phyloP scores from a whole-genome alignment of 2,329 filamentous ascomycete genomes.

The Fusarium lyarnte region DNA sequence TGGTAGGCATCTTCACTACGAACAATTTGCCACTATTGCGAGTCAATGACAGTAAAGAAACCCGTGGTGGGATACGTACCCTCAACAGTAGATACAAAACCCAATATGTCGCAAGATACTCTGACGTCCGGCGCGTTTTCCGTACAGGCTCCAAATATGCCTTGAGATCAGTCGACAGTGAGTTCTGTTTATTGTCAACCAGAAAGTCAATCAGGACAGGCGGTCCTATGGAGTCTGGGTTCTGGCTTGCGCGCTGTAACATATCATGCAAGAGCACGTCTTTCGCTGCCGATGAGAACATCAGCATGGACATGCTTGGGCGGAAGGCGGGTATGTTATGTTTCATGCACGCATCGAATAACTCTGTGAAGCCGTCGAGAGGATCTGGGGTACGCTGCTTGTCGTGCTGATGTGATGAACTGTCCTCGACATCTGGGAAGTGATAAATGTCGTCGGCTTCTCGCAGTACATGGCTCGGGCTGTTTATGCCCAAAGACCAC shows the following conservation, averaged over 20 bases:
- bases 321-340: not conserved
- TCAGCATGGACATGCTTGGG: not conserved
- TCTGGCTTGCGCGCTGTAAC: not conserved
- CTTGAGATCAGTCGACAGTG: not conserved
- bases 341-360: not conserved
- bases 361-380: not conserved
- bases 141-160: not conserved
- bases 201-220: not conserved
- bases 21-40: not conserved
- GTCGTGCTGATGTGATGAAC: not conserved
- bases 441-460: not conserved
- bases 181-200: not conserved
- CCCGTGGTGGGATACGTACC: not conserved
- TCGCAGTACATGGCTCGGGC: not conserved
- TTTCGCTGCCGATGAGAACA: not conserved
- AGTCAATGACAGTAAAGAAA: not conserved
- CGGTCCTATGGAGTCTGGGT: not conserved
- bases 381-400: not conserved
- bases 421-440: not conserved
- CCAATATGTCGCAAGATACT: not conserved
- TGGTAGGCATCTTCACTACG: conserved; percentile 7
- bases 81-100: not conserved
- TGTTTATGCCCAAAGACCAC: not conserved
- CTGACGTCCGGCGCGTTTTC: not conserved
- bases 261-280: not conserved